These are phyloP conservation scores for Tolypocladium tropicale DNA, from an alignment of 2,329 filamentous ascomycete species.

Conservation along the genomic window DNA sequence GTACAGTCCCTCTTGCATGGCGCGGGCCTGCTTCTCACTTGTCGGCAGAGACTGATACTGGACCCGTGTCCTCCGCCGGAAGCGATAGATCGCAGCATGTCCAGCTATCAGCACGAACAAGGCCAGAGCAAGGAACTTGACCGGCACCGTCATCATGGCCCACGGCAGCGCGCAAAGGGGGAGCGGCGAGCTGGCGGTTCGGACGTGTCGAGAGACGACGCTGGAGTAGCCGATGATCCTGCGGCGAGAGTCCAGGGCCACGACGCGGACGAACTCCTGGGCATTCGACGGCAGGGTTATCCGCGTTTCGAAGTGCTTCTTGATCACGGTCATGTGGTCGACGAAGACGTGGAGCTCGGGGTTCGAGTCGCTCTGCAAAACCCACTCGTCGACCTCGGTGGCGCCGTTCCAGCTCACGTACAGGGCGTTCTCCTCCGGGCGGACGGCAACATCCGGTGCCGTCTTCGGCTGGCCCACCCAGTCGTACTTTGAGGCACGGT, in stretches of 20 bases:
- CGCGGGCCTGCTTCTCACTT: not conserved
- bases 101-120: not conserved
- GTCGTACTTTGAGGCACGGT: slow-evolving; percentile 41
- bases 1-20: not conserved
- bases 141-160: not conserved
- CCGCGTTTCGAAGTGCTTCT: slow-evolving; percentile 11
- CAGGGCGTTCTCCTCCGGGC: slow-evolving; percentile 8
- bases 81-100: not conserved
- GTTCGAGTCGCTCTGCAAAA: slow-evolving; percentile 10
- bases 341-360: slow-evolving; percentile 1
- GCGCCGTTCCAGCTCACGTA: slow-evolving; percentile 48
- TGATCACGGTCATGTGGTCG: slow-evolving; percentile 7
- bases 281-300: slow-evolving; percentile 8
- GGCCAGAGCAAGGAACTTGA: not conserved
- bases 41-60: not conserved
- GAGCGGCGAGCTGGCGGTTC: not conserved
- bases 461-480: slow-evolving; percentile 37
- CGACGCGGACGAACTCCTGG: slow-evolving; percentile 10
- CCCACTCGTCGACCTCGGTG: slow-evolving; percentile 36
- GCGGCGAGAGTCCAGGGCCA: slow-evolving; percentile 7
- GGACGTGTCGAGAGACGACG: not conserved
- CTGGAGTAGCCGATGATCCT: not conserved
- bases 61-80: no score
- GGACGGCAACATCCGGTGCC: slow-evolving; percentile 13
- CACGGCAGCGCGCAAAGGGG: not conserved